phyloP scores from a whole-genome alignment of 805 yeast species.

The Ogataea haglerorum region DNA sequence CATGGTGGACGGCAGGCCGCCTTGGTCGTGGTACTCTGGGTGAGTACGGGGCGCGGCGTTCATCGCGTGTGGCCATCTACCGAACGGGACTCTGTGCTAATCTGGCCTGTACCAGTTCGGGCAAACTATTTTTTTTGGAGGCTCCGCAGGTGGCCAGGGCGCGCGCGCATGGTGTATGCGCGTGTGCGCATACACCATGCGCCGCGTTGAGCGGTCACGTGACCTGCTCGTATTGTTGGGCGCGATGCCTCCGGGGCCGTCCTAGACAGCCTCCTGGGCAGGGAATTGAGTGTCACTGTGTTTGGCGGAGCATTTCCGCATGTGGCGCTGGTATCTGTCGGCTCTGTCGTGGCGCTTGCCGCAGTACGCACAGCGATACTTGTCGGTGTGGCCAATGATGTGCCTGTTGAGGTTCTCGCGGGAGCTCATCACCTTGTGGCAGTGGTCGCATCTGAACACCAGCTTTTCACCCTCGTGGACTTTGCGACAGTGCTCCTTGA shows the following conservation, averaged over 20 bases:
- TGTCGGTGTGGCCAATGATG: slow-evolving; percentile 28
- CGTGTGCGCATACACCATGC: neutral
- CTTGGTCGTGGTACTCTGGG: slow-evolving; percentile 5
- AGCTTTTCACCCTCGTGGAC: slow-evolving; percentile 22
- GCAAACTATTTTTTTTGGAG: too few species aligned
- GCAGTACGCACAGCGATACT: slow-evolving; percentile 24
- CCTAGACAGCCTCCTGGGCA: neutral
- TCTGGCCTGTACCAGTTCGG: too few species aligned
- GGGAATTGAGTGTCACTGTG: neutral
- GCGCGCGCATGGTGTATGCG: too few species aligned
- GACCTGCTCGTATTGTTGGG: neutral
- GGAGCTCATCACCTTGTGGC: slow-evolving; percentile 21
- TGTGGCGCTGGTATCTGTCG: slow-evolving; percentile 24
- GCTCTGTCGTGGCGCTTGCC: slow-evolving; percentile 26
- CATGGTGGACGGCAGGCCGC: slow-evolving; percentile 2
- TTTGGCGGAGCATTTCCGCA: slow-evolving; percentile 16
- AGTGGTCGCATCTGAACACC: slow-evolving; percentile 20
- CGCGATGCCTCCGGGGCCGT: neutral
- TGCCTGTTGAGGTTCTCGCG: slow-evolving; percentile 30
- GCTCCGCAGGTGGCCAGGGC: too few species aligned
- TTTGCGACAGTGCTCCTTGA: slow-evolving; percentile 25
- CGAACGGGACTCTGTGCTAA: too few species aligned
- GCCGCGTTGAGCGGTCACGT: neutral
- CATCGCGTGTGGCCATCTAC: slow-evolving; percentile 4
- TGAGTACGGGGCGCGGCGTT: neutral